A percentile compares a stretch with the other conserved stretches of the same genome.
Conservation (phyloP, 164 flowering plant species). For the Vitis cinerea region DNA sequence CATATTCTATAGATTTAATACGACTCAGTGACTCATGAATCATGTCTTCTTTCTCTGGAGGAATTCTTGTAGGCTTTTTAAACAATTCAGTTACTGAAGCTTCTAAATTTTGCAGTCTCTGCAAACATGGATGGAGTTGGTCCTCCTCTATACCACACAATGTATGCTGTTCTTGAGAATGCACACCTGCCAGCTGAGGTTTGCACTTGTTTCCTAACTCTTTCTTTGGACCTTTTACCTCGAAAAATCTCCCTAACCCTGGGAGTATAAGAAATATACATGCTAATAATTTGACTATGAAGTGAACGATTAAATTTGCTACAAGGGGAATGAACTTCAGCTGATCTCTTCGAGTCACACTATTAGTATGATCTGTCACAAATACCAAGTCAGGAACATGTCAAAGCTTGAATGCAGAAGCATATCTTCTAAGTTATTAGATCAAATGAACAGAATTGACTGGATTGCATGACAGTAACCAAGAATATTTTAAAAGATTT, state of each 20-base stretch:
- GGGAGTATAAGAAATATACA: constrained; percentile 39
- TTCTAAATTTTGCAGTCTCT: constrained; percentile 76
- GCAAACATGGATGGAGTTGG: constrained; percentile 49
- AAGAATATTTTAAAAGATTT: too few species aligned
- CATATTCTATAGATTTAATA: constrained; percentile 77
- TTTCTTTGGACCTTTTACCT: constrained; percentile 21
- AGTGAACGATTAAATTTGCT: constrained; percentile 24
- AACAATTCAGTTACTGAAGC: constrained; percentile 52
- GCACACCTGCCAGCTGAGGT: constrained; percentile 19
- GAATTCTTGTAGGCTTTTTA: constrained; percentile 67
- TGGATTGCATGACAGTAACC: too few species aligned
- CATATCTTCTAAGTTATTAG: not conserved
- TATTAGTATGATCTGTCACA: constrained; percentile 33
- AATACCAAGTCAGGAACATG: not conserved
- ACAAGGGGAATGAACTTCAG: constrained; percentile 23
- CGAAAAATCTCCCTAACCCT: constrained; percentile 34
- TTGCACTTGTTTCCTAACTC: constrained; percentile 15
- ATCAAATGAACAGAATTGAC: not conserved
- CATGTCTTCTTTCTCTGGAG: constrained; percentile 80
- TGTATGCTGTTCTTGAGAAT: constrained; percentile 21
- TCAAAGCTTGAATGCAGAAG: constrained; percentile 5
- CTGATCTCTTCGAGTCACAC: constrained; percentile 19
- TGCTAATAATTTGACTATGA: constrained; percentile 42
- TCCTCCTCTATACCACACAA: constrained; percentile 25
- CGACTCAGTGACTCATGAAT: constrained; percentile 81